phyloP scores from a whole-genome alignment of 352 stramenopile species.

The Globisporangium splendens region DNA sequence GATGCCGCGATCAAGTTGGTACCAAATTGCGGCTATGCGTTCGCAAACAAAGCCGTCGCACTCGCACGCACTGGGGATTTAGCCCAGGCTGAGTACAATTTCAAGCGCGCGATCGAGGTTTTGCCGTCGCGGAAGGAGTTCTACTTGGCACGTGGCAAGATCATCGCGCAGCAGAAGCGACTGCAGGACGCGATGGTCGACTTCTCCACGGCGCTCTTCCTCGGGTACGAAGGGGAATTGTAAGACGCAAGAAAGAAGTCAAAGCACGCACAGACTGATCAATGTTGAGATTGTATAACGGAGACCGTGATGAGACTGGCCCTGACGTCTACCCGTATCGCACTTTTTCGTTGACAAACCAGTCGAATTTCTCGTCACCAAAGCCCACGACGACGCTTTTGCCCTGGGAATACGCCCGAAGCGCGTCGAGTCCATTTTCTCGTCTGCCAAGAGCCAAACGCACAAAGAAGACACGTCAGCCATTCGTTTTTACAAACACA shows the following conservation, averaged over 20 bases:
- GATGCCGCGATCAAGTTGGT: slow-evolving; percentile 44
- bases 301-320: no score
- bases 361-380: slow-evolving; percentile 66
- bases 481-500: background rate
- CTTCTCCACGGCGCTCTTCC: slow-evolving; percentile 66
- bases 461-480: slow-evolving; percentile 3
- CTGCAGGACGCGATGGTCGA: slow-evolving; percentile 80
- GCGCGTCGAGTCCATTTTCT: slow-evolving; percentile 80
- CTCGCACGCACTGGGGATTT: slow-evolving; percentile 36
- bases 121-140: slow-evolving; percentile 66
- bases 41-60: slow-evolving; percentile 64
- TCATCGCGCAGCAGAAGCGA: slow-evolving; percentile 69
- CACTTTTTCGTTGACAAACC: slow-evolving; percentile 61
- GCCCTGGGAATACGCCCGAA: slow-evolving; percentile 72
- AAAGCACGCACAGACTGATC: no score
- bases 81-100: slow-evolving; percentile 36
- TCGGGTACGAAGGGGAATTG: slow-evolving; percentile 70
- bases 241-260: slow-evolving; percentile 22
- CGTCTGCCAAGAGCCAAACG: slow-evolving; percentile 32
- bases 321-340: slow-evolving; percentile 41
- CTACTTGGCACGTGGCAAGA: slow-evolving; percentile 61
- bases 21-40: slow-evolving; percentile 60
- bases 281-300: no score
- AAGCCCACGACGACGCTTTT: slow-evolving; percentile 72
- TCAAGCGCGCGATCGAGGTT: slow-evolving; percentile 67